Conservation (phyloP, 2,329 filamentous ascomycete species). For the Aspergillus sp. region DNA sequence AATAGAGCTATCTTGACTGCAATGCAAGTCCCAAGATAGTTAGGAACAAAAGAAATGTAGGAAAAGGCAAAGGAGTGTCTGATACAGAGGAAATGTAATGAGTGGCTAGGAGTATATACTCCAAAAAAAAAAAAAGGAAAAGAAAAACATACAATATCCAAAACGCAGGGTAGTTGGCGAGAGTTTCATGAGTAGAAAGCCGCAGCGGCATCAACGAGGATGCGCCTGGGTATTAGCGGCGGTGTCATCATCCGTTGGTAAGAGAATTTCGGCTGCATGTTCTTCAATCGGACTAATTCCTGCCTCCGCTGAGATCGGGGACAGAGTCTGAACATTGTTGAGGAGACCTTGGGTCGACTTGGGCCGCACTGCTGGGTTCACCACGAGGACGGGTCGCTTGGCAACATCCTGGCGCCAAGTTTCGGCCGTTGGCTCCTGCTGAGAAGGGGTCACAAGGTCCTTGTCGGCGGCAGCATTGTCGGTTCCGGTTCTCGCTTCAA, state of each 20-base stretch:
- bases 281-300: constrained; percentile 35
- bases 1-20: constrained; percentile 14
- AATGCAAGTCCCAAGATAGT: constrained; percentile 5
- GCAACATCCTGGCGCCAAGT: constrained; percentile 54
- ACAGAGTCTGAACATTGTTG: constrained; percentile 48
- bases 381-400: constrained; percentile 63
- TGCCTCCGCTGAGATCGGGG: constrained; percentile 33
- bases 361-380: constrained; percentile 54
- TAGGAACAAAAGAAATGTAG: constrained; percentile 9
- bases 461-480: constrained; percentile 55
- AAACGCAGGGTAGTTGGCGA: constrained; percentile 1
- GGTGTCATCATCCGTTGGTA: constrained; percentile 49
- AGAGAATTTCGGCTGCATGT: constrained; percentile 48
- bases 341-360: constrained; percentile 63
- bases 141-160: neutral
- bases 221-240: constrained; percentile 1
- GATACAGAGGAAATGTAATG: constrained; percentile 9
- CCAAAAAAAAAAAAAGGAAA: neutral
- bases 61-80: constrained; percentile 3
- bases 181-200: neutral
- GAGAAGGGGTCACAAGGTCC: constrained; percentile 28
- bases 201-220: neutral
- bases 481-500: constrained; percentile 46
- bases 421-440: constrained; percentile 31
- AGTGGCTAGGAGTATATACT: constrained; percentile 16